Evolutionary conservation across 768 basidiomycete genomes (phyloP), one percentile per base, ranked within the genome.

Genomic region (Clitopilus hobsonii): DNA sequence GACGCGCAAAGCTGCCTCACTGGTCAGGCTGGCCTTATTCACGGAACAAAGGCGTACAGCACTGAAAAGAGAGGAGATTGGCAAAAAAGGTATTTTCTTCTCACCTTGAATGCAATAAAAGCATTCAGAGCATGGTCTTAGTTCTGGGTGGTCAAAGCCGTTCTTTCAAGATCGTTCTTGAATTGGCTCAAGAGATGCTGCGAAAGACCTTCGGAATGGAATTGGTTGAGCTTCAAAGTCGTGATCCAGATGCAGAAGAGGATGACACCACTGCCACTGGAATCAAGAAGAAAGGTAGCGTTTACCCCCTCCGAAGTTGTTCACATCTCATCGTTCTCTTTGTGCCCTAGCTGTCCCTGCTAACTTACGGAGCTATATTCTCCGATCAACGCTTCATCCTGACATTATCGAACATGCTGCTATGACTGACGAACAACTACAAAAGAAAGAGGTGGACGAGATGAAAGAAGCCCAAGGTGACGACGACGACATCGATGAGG

Each of bases 1-100:
- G 22, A 71, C 75, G n/a, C 77, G 81, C 51, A 85, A 82, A 66
- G 88, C 88, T 0, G 76, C 80, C 49, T 83, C 86, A 51, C 78
- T 96, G 27, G 89, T 89, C 8, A 81, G 93, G 16, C 77, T 92
- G 22, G 91, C 92, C 2, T 74, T 98, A 38, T 95, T 94, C 67
- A 77, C 75, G 4, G 93, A 96, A 65, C 83, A 88, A 53, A 83
- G 78, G 64, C 78, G 91, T 51, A 68, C 72, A 10, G 76, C 84
- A 1, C 68, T 97, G 49, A 80, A 81, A 30, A 77, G 91, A 36
- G 89, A 94, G n/a, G 93, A 96, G 36, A 89, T 95, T 50, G 83
- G 78, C 32, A 94, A 94, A 71, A 90, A 90, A 77, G 84, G 94
- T 86, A 14, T 16, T 54, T n/a, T n/a, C n/a, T n/a, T n/a, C n/a